Evolutionary conservation across 1,284 basidiomycete species (phyloP).

Genomic region (Puccinia coronata): DNA sequence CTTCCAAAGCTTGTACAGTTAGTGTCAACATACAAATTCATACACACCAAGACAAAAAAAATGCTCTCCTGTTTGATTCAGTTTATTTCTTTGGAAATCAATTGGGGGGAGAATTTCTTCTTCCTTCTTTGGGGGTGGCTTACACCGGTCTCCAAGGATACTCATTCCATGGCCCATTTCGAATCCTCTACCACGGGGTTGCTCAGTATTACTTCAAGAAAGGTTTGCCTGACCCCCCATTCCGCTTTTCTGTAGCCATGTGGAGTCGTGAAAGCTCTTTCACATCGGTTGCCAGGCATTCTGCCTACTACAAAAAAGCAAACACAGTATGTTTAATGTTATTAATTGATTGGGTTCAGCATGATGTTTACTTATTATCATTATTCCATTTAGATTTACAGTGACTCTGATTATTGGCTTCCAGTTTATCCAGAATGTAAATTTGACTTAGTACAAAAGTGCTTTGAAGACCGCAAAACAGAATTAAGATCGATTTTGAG

Average conservation of each 20-base stretch:
- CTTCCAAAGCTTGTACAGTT: neutral
- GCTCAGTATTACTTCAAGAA: neutral
- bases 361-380: too few relatives aligned
- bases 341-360: neutral
- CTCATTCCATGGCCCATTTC: neutral
- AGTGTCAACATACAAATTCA: slow-evolving; percentile 6
- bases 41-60: neutral
- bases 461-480: neutral
- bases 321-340: neutral
- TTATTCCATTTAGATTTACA: neutral
- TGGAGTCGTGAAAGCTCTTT: neutral
- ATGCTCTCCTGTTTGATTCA: neutral
- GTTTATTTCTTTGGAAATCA: slow-evolving; percentile 6
- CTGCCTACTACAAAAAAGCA: neutral
- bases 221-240: neutral
- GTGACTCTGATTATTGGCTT: neutral
- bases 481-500: neutral
- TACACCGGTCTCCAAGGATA: neutral
- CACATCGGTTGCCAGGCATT: neutral
- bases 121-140: neutral
- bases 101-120: neutral
- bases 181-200: neutral
- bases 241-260: neutral
- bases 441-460: too few relatives aligned
- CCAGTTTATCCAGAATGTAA: neutral